Evolutionary conservation across 257 asterid genomes (phyloP).

Genomic region (Gentiana dahurica): DNA sequence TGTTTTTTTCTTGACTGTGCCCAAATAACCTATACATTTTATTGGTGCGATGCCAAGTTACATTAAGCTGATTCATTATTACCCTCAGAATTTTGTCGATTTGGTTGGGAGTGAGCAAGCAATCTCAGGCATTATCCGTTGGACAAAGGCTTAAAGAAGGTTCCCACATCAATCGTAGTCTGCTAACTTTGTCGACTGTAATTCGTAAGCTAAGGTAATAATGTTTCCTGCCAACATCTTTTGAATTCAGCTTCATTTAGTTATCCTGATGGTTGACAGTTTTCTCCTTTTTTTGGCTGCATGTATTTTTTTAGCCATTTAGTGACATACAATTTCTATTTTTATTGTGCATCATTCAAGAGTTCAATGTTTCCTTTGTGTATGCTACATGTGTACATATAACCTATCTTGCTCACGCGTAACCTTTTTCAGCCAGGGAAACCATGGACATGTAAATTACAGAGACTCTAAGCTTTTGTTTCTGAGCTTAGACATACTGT

Average conservation of each 20-base stretch:
- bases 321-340: no score
- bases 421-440: no score
- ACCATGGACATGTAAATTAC: no score
- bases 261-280: not conserved
- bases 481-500: no score
- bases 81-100: constrained; percentile 45
- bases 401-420: no score
- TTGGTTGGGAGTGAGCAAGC: constrained; percentile 47
- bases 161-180: constrained; percentile 38
- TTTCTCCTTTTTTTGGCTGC: no score
- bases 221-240: not conserved
- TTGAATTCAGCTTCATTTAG: not conserved
- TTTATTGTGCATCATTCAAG: no score
- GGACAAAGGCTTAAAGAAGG: constrained; percentile 44
- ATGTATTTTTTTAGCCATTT: no score
- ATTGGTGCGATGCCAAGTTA: no score
- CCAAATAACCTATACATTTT: not conserved
- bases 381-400: no score
- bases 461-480: no score
- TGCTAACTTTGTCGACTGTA: constrained; percentile 44
- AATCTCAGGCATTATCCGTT: constrained; percentile 26
- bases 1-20: constrained; percentile 1
- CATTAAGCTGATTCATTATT: constrained; percentile 7
- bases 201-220: constrained; percentile 44
- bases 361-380: no score